Conservation (phyloP, 352 stramenopile species). For the Aphanomyces astaci region DNA sequence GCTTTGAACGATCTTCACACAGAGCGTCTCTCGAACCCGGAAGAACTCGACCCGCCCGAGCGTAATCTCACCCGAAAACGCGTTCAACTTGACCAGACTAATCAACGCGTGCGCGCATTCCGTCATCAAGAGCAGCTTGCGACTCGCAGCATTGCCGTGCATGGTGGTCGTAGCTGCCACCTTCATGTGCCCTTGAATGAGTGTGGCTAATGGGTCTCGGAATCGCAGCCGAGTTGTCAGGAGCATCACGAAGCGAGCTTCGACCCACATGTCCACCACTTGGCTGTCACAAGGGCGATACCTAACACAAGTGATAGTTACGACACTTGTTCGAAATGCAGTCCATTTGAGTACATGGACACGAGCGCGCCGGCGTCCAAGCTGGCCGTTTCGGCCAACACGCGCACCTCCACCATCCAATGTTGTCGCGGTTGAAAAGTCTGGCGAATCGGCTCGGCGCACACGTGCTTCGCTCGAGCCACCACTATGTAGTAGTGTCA, state of each 20-base stretch:
- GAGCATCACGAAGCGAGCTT: constrained; percentile 58
- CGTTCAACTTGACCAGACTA: constrained; percentile 51
- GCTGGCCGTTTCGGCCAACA: constrained; percentile 4
- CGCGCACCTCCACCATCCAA: neutral
- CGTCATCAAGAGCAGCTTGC: constrained; percentile 17
- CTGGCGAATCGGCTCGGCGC: neutral
- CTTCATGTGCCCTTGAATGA: constrained; percentile 22
- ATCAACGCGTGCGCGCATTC: constrained; percentile 38
- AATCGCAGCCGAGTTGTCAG: constrained; percentile 28
- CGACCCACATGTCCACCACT: constrained; percentile 44
- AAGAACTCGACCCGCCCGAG: constrained; percentile 62
- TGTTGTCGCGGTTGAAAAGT: neutral
- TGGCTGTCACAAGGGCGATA: constrained; percentile 4
- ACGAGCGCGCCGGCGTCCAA: constrained; percentile 6
- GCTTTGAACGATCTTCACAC: constrained; percentile 44
- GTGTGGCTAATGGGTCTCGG: neutral
- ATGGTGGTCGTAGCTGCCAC: neutral
- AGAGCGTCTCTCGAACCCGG: constrained; percentile 44
- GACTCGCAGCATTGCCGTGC: constrained; percentile 13
- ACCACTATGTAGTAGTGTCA: neutral
- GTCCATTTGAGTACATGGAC: constrained; percentile 4
- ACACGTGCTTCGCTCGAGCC: neutral
- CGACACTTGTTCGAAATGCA: neutral
- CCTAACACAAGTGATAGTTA: neutral
- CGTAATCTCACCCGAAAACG: constrained; percentile 61